Base-by-base conservation (phyloP, 139 green algal genomes). In the Coccomyxa sp. region DNA sequence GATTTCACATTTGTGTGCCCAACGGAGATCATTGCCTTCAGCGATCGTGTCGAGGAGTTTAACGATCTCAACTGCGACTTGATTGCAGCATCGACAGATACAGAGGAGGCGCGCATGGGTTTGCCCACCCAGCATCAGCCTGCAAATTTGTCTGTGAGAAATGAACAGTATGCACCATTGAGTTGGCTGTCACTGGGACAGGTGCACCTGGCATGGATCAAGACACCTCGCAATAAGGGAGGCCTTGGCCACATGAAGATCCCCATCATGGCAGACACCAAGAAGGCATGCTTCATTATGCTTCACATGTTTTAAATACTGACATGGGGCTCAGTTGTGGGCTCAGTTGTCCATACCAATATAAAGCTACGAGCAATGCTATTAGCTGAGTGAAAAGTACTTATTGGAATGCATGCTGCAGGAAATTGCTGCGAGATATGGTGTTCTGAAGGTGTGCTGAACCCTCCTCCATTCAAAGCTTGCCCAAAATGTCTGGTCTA, bases 11-110 rank as follows among this genome's bases (percentile, higher is more conserved):
- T 87, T 88, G 87, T 91, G 15, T 91, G 84, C 83, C 82, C 59
- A 27, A 83, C 77, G 0, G 94, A 97, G 87, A 97, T 96, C 86
- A 96, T 97, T 76, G 94, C 94, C 60, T 97, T 97, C 83, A 89
- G 77, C 28, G 94, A 98, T 81, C 82, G 92, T 7, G 90, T 91
- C 77, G 93, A 96, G 86, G 93, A 96, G 89, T 97, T 97, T 85
- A 90, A 93, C 76, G 88, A 88, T 1, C 86, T 94, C 38, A 92
- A 94, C 82, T 92, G 86, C 83, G 91, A 96, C 86, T 79, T 96
- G 57, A 92, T 98, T 74, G 94, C 90, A 11, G 92, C 91, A 12
- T 95, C 89, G 60, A 95, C 92, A 18, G 94, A 97, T 90, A 95
- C 71, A 18, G 23, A 91, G 1, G 87, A 93, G 79, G 93, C 45